These are phyloP conservation scores for Kwoniella shivajii DNA, from an alignment of 1,284 basidiomycete genomes.

Conservation along the genomic window DNA sequence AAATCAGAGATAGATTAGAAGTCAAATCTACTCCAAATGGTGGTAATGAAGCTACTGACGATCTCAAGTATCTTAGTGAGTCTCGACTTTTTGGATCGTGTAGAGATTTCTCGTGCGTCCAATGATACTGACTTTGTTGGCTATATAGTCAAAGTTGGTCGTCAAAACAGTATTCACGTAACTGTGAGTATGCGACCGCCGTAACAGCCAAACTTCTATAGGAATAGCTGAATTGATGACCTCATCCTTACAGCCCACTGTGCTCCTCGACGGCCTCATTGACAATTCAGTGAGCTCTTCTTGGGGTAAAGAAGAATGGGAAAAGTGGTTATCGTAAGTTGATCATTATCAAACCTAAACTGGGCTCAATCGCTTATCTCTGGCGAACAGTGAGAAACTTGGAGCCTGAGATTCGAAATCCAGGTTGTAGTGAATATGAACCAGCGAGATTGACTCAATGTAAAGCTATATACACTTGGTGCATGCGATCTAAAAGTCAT, in stretches of 20 bases:
- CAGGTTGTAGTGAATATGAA: too few relatives aligned
- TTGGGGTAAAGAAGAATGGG: conserved; percentile 85
- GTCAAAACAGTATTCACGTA: conserved; percentile 90
- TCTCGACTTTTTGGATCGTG: background rate
- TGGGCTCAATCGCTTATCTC: too few relatives aligned
- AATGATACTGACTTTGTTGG: background rate
- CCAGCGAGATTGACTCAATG: too few relatives aligned
- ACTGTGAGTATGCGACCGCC: conserved; percentile 61
- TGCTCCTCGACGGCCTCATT: conserved; percentile 80
- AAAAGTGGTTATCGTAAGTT: conserved; percentile 66
- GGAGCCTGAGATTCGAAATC: background rate
- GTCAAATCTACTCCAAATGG: conserved; percentile 40
- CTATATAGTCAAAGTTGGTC: conserved; percentile 70
- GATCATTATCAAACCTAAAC: background rate
- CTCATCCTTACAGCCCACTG: conserved; percentile 69
- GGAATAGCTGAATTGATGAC: too few relatives aligned
- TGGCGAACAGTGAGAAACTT: conserved; percentile 3
- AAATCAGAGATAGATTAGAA: conserved; percentile 39
- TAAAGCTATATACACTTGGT: background rate
- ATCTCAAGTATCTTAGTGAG: conserved; percentile 34
- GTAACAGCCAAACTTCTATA: too few relatives aligned
- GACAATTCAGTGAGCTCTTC: conserved; percentile 76
- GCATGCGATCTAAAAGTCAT: conserved; percentile 52
- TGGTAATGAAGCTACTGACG: conserved; percentile 57
- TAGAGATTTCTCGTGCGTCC: background rate